Evolutionary conservation across 1,284 basidiomycete genomes (phyloP), one percentile per base, ranked within the genome.

Genomic region (Ganoderma boninense): DNA sequence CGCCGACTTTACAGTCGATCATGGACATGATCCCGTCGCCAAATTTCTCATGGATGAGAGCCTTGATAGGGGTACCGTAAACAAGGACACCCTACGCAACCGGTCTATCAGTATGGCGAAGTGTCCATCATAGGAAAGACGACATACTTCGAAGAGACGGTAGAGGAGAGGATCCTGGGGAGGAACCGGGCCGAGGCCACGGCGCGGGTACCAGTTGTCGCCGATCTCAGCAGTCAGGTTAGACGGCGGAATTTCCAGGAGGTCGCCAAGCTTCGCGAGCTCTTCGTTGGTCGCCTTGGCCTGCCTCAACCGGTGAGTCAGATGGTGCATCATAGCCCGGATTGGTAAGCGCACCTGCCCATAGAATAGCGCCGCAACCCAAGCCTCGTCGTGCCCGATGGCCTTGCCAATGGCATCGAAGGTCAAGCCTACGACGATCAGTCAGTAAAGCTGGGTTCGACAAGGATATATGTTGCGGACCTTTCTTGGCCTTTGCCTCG

Each of bases 21-120:
- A 96, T 94, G 23, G 92, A 94, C 94, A 96, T 95, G 76, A 96
- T 96, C 4, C 95, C 94, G 78, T 96, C 95, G 4, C 95, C 95
- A 74, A 96, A 96, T 92, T 96, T 96, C 82, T 96, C 95, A 74
- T 95, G 92, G 63, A 96, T 93, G 74, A 96, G 80, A n/a, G 94
- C 91, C 84, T 95, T 95, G 81, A 95, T 92, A 2, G 92, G 87
- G 75, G 92, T 87, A 0, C 95, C 95, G 75, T 96, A 96, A 0
- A 96, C 95, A 61, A 95, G 79, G 16, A 96, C 87, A 61, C 90
- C 85, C 91, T 93, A 62, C 38, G 40, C 20, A 54, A 3, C 20
- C 67, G 18, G 16, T 18, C 18, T 60, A 2, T 56, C 18, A 69
- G 61, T 4, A 56, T 43, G 32, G 65, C n/a, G 20, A 5, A 29